Evolutionary conservation across 805 yeast species (phyloP).

Genomic region (Cyberlindnera euphorbiae): DNA sequence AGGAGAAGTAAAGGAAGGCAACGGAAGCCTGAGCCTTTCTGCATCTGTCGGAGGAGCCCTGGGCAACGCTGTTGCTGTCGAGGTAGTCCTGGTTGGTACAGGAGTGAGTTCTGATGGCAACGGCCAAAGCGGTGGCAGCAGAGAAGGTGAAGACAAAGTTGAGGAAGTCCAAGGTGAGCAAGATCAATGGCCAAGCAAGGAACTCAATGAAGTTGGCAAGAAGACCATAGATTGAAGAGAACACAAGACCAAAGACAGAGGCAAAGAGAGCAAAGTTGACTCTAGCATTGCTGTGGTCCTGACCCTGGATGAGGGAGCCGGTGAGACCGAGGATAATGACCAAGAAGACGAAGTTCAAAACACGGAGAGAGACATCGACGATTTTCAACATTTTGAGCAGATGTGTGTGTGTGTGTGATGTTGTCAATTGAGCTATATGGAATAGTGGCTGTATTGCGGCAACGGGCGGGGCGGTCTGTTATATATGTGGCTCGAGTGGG

Average conservation of each 20-base stretch:
- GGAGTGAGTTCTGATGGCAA: slow-evolving; percentile 80
- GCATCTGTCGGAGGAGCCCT: slow-evolving; percentile 82
- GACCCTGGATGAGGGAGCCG: slow-evolving; percentile 79
- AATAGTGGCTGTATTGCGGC: too few relatives aligned
- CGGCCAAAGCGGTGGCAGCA: slow-evolving; percentile 93
- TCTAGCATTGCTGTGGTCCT: slow-evolving; percentile 55
- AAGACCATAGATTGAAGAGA: slow-evolving; percentile 76
- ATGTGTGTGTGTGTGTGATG: background rate
- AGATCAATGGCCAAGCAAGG: slow-evolving; percentile 82
- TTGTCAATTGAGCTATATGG: too few relatives aligned
- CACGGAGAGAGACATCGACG: slow-evolving; percentile 74
- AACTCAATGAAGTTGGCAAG: slow-evolving; percentile 71
- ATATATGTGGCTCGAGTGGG: too few relatives aligned
- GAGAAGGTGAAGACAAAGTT: slow-evolving; percentile 90
- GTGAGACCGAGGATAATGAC: slow-evolving; percentile 81
- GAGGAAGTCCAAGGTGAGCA: slow-evolving; percentile 75
- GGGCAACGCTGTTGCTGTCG: slow-evolving; percentile 59
- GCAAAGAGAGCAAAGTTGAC: slow-evolving; percentile 88
- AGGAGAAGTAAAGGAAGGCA: slow-evolving; percentile 82
- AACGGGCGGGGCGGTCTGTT: too few relatives aligned
- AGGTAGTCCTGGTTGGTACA: slow-evolving; percentile 69
- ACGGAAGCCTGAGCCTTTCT: slow-evolving; percentile 87
- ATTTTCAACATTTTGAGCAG: slow-evolving; percentile 36
- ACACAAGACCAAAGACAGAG: slow-evolving; percentile 77
- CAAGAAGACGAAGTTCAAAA: slow-evolving; percentile 67